These are phyloP conservation scores for Pezicula carpinea DNA, from an alignment of 2,329 filamentous ascomycete species.

Conservation along the genomic window DNA sequence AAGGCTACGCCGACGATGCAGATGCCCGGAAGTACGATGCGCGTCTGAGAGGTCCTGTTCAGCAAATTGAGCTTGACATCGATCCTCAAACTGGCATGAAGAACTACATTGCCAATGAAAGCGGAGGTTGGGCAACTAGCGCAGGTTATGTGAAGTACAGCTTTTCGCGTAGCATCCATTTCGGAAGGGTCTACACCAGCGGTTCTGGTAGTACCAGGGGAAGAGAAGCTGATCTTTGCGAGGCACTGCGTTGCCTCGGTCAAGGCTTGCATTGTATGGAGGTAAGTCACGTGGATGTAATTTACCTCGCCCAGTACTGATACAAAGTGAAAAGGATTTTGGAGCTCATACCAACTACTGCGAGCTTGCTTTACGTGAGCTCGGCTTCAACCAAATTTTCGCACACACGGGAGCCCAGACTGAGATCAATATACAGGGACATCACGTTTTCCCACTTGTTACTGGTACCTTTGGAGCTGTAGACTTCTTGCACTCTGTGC, in stretches of 20 bases:
- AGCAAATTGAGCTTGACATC: constrained; percentile 65
- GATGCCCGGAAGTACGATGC: constrained; percentile 81
- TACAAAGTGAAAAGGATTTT: constrained; percentile 47
- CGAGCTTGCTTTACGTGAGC: constrained; percentile 70
- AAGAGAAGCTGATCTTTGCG: constrained; percentile 72
- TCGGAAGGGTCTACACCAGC: constrained; percentile 68
- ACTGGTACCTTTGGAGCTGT: constrained; percentile 76
- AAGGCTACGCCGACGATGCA: constrained; percentile 78
- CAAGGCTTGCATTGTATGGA: constrained; percentile 53
- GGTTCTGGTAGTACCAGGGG: constrained; percentile 54
- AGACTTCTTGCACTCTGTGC: constrained; percentile 74
- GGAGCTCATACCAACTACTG: constrained; percentile 81
- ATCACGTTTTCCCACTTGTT: constrained; percentile 67
- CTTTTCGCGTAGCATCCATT: constrained; percentile 70
- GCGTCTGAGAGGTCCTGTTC: constrained; percentile 76
- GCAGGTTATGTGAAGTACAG: constrained; percentile 78
- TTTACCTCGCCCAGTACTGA: constrained; percentile 11
- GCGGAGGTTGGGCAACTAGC: constrained; percentile 83
- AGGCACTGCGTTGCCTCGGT: constrained; percentile 63
- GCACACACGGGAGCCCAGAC: constrained; percentile 66
- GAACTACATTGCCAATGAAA: constrained; percentile 95
- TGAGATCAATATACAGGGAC: constrained; percentile 61
- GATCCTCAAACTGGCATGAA: constrained; percentile 89
- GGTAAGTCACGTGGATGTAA: constrained; percentile 8
- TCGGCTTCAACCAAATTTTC: constrained; percentile 66